Conservation (phyloP, 2,329 filamentous ascomycete species). For the Mycosphaerelloides madeirae region DNA sequence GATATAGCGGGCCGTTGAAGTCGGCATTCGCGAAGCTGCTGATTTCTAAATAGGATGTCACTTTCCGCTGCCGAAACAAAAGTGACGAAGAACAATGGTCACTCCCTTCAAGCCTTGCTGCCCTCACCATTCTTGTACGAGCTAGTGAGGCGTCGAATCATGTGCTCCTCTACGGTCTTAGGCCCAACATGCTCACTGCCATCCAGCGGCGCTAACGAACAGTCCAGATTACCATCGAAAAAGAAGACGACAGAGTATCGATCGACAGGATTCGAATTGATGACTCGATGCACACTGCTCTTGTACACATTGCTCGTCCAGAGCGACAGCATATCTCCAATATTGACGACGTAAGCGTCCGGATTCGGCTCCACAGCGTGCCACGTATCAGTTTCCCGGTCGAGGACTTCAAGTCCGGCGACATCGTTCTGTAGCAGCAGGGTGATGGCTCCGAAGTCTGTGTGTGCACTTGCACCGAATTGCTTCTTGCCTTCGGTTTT, state of each 20-base stretch:
- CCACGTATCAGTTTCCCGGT: slow-evolving; percentile 29
- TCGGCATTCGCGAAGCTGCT: too few relatives aligned
- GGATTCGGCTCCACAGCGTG: slow-evolving; percentile 28
- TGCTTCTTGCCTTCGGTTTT: slow-evolving; percentile 34
- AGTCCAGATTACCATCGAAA: too few relatives aligned
- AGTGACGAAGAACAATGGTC: too few relatives aligned
- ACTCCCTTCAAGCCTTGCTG: too few relatives aligned
- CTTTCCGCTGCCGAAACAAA: too few relatives aligned
- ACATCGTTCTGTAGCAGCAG: slow-evolving; percentile 38
- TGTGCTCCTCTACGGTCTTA: too few relatives aligned
- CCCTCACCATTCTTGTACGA: too few relatives aligned
- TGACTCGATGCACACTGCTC: slow-evolving; percentile 3
- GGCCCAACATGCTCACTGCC: too few relatives aligned
- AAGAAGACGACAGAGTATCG: slow-evolving; percentile 33
- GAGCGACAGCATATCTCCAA: slow-evolving; percentile 4
- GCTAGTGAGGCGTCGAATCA: too few relatives aligned
- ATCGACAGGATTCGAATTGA: slow-evolving; percentile 28
- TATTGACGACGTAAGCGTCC: slow-evolving; percentile 24
- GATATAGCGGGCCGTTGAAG: too few relatives aligned
- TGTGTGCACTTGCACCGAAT: slow-evolving; percentile 36
- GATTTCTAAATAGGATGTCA: too few relatives aligned
- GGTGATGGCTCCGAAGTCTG: slow-evolving; percentile 8
- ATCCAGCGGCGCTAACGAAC: too few relatives aligned
- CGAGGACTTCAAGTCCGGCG: slow-evolving; percentile 35
- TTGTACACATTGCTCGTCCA: slow-evolving; percentile 2